Evolutionary conservation across 192 early-diverging fungal species (phyloP).

Genomic region (Chytriomyces hyalinus): DNA sequence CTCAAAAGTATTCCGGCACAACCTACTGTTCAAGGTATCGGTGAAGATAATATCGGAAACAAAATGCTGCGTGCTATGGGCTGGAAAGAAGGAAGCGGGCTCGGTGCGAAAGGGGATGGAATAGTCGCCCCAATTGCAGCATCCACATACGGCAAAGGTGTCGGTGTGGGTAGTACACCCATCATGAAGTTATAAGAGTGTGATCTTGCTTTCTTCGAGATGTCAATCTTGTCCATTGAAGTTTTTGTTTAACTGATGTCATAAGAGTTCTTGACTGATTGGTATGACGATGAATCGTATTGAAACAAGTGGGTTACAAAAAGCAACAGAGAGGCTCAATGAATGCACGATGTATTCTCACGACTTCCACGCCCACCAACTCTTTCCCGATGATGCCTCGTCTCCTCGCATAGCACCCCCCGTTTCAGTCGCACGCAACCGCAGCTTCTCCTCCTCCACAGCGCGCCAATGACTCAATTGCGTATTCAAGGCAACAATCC

Average conservation of each 20-base stretch:
- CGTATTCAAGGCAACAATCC: constrained; percentile 32
- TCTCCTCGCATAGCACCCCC: too few species aligned
- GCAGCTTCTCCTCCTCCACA: constrained; percentile 18
- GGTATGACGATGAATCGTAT: too few species aligned
- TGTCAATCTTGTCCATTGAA: too few species aligned
- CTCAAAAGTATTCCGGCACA: constrained; percentile 10
- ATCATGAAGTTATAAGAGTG: background rate
- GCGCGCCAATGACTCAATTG: constrained; percentile 31
- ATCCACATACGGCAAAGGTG: constrained; percentile 25
- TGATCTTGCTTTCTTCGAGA: too few species aligned
- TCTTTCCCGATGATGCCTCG: too few species aligned
- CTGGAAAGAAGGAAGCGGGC: constrained; percentile 65
- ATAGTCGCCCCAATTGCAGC: constrained; percentile 33
- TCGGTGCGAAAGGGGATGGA: constrained; percentile 57
- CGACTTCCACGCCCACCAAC: too few species aligned
- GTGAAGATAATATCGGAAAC: constrained; percentile 66
- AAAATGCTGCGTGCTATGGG: constrained; percentile 68
- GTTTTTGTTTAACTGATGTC: too few species aligned
- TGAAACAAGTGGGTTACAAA: too few species aligned
- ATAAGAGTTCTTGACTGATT: too few species aligned
- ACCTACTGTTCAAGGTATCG: constrained; percentile 37
- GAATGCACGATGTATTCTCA: too few species aligned
- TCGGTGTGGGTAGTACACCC: constrained; percentile 16
- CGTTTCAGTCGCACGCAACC: background rate
- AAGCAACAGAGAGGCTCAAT: too few species aligned